Evolutionary conservation across 176 grass and related monocot species (phyloP).

Genomic region (barley (Hordeum vulgare)): MorexV3_pseudomolecules_assembly NC_058522.1:455671929-455672428

Average conservation of each 20-base stretch:
- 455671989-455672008: neutral
- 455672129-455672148: conserved; percentile 79
- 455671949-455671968: neutral
- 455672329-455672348: neutral
- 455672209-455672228: conserved; percentile 80
- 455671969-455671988: neutral
- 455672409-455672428: conserved; percentile 73
- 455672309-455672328: neutral
- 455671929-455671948: neutral
- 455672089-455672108: conserved; percentile 7
- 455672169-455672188: conserved; percentile 73
- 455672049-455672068: neutral
- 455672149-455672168: conserved; percentile 26
- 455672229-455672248: conserved; percentile 96
- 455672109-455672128: conserved; percentile 90
- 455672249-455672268: conserved; percentile 73
- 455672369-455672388: conserved; percentile 8
- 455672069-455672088: neutral
- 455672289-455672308: neutral
- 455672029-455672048: neutral
- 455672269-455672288: neutral
- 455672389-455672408: conserved; percentile 70
- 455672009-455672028: neutral
- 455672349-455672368: neutral
- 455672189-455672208: conserved; percentile 85